Percentiles rank a stretch among this genome's conserved stretches.
Evolutionary conservation across 257 asterid genomes (phyloP).

Genomic region (Solanum chilense): DNA sequence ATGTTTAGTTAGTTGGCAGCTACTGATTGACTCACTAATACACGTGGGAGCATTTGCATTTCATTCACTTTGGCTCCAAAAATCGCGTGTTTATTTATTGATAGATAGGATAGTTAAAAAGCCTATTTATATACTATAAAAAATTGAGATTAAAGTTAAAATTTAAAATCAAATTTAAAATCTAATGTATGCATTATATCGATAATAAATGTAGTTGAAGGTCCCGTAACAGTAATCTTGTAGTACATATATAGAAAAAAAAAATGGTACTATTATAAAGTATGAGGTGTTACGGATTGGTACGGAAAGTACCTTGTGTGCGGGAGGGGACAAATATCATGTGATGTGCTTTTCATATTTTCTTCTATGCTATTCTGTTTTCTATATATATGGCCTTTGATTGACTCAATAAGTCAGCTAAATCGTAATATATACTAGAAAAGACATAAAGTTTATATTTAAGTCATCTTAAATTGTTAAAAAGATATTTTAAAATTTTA

Average conservation of each 20-base stretch:
- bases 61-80: too few species aligned
- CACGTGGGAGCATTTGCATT: too few species aligned
- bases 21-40: too few species aligned
- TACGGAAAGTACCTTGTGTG: background rate
- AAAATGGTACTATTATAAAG: background rate
- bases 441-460: too few species aligned
- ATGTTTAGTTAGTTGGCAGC: too few species aligned
- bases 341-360: background rate
- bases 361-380: background rate
- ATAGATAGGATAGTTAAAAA: too few species aligned
- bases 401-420: background rate
- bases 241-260: background rate
- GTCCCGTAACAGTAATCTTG: background rate
- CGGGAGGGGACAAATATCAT: background rate
- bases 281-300: background rate
- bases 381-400: background rate
- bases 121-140: too few species aligned
- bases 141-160: too few species aligned
- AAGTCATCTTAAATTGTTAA: fast-evolving
- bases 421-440: background rate
- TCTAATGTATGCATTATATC: too few species aligned
- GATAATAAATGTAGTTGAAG: background rate
- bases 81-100: too few species aligned
- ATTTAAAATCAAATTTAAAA: too few species aligned
- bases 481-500: too few species aligned